Evolutionary conservation across 148 eudicot genomes (phyloP).

Genomic region (Gaultheria prostrata): DNA sequence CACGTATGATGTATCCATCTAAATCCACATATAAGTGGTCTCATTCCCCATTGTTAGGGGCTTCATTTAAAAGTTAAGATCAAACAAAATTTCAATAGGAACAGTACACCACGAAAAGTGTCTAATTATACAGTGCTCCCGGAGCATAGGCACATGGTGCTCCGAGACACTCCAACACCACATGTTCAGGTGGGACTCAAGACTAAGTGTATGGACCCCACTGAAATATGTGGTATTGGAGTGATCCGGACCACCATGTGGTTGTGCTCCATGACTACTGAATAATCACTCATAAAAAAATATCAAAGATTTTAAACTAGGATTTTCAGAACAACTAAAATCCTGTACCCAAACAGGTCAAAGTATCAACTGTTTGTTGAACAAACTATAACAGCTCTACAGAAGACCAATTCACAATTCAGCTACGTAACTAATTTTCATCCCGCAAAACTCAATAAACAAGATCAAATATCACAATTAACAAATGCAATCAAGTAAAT

Average conservation of each 20-base stretch:
- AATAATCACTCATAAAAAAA: not conserved
- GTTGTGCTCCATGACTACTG: no score
- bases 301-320: conserved; percentile 8
- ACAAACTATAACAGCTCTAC: not conserved
- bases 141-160: no score
- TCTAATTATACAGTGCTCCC: no score
- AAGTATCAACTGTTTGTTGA: not conserved
- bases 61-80: not conserved
- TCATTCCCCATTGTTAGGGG: not conserved
- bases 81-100: not conserved
- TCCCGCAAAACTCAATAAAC: not conserved
- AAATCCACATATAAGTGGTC: not conserved
- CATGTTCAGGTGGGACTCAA: no score
- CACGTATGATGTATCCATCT: not conserved
- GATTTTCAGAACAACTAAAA: not conserved
- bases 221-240: no score
- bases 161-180: no score
- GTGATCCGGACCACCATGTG: no score
- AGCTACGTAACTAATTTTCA: not conserved
- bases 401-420: conserved; percentile 1
- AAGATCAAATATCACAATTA: not conserved
- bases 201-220: no score
- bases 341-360: not conserved
- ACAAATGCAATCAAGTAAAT: not conserved
- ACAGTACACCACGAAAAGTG: not conserved